phyloP scores from a whole-genome alignment of 2,329 filamentous ascomycete species.

The Teratosphaeria zuluensis region DNA sequence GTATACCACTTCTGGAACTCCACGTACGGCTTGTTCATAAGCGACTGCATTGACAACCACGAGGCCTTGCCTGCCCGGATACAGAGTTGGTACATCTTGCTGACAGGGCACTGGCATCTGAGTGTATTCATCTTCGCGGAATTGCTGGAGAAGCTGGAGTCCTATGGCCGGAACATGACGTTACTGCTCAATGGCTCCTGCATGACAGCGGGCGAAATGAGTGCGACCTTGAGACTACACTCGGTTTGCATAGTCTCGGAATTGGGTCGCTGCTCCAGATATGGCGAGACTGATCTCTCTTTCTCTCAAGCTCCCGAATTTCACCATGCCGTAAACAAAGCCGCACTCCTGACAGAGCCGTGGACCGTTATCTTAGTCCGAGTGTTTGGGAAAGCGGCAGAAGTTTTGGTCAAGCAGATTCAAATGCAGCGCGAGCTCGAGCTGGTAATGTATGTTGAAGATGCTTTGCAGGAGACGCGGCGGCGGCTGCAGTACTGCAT shows the following conservation, averaged over 20 bases:
- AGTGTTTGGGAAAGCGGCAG: slow-evolving; percentile 9
- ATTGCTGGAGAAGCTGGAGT: slow-evolving; percentile 9
- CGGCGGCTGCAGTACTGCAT: not conserved
- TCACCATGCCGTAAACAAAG: slow-evolving; percentile 11
- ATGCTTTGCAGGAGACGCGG: not conserved
- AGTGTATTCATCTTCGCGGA: slow-evolving; percentile 11
- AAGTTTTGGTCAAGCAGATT: slow-evolving; percentile 4
- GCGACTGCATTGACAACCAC: slow-evolving; percentile 10
- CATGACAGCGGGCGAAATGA: not conserved
- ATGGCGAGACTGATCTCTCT: slow-evolving; percentile 1
- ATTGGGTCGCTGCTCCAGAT: slow-evolving; percentile 7
- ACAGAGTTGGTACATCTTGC: slow-evolving; percentile 13
- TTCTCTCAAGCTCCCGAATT: slow-evolving; percentile 9
- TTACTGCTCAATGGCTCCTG: not conserved
- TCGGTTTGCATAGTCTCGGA: slow-evolving; percentile 6
- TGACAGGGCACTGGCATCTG: slow-evolving; percentile 12
- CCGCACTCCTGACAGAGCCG: slow-evolving; percentile 12
- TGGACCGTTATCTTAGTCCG: slow-evolving; percentile 11
- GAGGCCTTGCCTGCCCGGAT: slow-evolving; percentile 10
- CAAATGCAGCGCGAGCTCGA: not conserved
- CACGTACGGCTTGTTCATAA: slow-evolving; percentile 11
- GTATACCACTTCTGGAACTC: slow-evolving; percentile 12
- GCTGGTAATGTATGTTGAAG: not conserved
- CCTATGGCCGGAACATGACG: slow-evolving; percentile 5
- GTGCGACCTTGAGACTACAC: not conserved